These are phyloP conservation scores for Cryphonectria parasitica DNA, from an alignment of 2,329 filamentous ascomycete species.

Conservation along the genomic window DNA sequence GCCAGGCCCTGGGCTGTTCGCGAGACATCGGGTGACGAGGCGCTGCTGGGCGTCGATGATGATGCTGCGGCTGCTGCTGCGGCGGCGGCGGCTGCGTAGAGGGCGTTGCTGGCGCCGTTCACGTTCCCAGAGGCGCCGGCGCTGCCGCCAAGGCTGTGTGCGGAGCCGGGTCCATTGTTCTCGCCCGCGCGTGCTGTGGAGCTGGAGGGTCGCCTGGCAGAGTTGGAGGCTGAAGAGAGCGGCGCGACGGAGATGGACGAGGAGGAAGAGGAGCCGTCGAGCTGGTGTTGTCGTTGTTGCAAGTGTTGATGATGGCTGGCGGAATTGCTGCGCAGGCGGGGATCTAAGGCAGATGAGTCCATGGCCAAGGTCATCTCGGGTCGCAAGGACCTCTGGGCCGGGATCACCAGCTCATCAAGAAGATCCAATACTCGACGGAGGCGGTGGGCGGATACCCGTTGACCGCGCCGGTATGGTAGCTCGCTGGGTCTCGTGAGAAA, in stretches of 20 bases:
- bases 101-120: conserved; percentile 17
- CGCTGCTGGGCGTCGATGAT: conserved; percentile 17
- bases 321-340: conserved; percentile 28
- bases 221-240: conserved; percentile 9
- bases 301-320: neutral
- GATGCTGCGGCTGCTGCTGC: conserved; percentile 12
- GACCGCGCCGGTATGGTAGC: conserved; percentile 10
- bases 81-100: conserved; percentile 9
- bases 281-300: neutral
- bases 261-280: conserved; percentile 13
- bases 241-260: conserved; percentile 20
- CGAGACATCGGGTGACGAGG: conserved; percentile 21
- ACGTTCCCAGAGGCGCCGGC: neutral
- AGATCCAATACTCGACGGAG: neutral
- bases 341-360: conserved; percentile 29
- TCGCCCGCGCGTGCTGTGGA: neutral
- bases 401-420: conserved; percentile 7
- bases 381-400: conserved; percentile 13
- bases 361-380: conserved; percentile 18
- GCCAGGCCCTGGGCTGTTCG: conserved; percentile 8
- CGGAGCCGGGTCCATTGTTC: neutral
- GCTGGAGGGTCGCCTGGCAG: neutral
- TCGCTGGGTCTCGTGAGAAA: conserved; percentile 1
- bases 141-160: conserved; percentile 9
- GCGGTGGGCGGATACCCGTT: conserved; percentile 4